Base-by-base conservation (phyloP, 2,329 filamentous ascomycete genomes). In the Tricladium varicosporioides region DNA sequence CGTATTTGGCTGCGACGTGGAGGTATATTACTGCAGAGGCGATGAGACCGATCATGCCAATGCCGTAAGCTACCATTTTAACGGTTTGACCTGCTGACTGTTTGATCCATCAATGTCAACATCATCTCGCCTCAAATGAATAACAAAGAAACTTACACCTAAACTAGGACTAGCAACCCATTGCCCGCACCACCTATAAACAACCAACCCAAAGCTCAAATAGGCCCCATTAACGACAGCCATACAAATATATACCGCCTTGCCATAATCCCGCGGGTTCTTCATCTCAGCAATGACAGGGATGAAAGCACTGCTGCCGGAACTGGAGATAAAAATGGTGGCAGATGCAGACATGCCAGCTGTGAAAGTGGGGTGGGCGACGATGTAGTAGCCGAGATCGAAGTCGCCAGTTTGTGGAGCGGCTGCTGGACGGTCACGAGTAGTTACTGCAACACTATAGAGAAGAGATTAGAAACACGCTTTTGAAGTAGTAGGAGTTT, bases 201-300 rank as follows among this genome's bases (percentile, higher is more conserved):
- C 61, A 9, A 67, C 59, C 22, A 49, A 32, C 14, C 48, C 32
- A n/a, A 49, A 36, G 14, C 22, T 49, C 31, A 49, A 19, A 19
- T 49, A 36, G 2, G 48, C 48, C 10, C 7, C 48, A 36, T 36
- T 49, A 5, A 36, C 14, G 14, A 49, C 33, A 3, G 48, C 16
- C 48, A 16, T n/a, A 48, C n/a, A 48, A 22, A 79, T 70, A 64
- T 78, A 83, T 0, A 86, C 74, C 1, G 83, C 78, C 68, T 85
- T 85, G 59, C 76, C 77, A 68, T 82, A 86, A 63, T 86, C 80
- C n/a, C 72, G 73, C 0, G 83, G 83, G 32, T 76, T 75, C 50
- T 72, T 75, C 83, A 87, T 87, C 71, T 87, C 84, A 0, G 79
- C 80, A 53, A 87, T 86, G 52, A 87, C 80, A 5, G 83, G 81